Evolutionary conservation across 176 grass and related monocot species (phyloP).

Genomic region (Elymus sibiricus): DNA sequence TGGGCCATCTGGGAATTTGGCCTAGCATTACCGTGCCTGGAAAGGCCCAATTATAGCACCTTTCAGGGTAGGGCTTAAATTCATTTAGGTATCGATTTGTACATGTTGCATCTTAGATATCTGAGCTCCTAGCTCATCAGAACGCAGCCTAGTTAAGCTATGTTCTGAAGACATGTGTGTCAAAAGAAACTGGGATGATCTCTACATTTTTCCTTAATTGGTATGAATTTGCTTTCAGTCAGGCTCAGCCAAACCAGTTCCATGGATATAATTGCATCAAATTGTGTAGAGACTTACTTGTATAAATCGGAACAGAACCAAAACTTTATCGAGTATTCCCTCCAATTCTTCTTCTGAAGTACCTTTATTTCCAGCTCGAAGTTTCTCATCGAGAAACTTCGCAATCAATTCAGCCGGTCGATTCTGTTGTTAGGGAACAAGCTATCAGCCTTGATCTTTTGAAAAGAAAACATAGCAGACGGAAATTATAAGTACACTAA

Average conservation of each 20-base stretch:
- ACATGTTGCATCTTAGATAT: not conserved
- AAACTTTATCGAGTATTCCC: conserved; percentile 92
- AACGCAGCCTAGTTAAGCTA: not conserved
- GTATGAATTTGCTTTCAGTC: not conserved
- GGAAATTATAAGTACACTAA: conserved; percentile 5
- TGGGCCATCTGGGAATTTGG: not conserved
- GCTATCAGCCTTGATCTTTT: not conserved
- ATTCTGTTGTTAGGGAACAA: conserved; percentile 64
- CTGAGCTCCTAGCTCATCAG: not conserved
- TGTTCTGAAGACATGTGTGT: not conserved
- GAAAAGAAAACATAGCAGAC: not conserved
- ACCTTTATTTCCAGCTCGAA: conserved; percentile 98
- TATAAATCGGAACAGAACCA: conserved; percentile 97
- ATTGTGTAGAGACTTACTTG: conserved; percentile 65
- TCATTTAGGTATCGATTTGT: not conserved
- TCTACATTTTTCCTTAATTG: not conserved
- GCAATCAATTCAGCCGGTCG: conserved; percentile 98
- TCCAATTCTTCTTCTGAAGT: conserved; percentile 99
- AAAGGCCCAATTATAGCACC: not conserved
- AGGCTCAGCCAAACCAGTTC: not conserved
- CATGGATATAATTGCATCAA: conserved; percentile 4
- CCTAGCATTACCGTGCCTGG: not conserved
- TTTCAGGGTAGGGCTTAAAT: not conserved
- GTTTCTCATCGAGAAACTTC: conserved; percentile 98
- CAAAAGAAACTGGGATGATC: not conserved